Evolutionary conservation across 2,329 filamentous ascomycete genomes (phyloP).

Genomic region (Chaetomiaceae sp.): DNA sequence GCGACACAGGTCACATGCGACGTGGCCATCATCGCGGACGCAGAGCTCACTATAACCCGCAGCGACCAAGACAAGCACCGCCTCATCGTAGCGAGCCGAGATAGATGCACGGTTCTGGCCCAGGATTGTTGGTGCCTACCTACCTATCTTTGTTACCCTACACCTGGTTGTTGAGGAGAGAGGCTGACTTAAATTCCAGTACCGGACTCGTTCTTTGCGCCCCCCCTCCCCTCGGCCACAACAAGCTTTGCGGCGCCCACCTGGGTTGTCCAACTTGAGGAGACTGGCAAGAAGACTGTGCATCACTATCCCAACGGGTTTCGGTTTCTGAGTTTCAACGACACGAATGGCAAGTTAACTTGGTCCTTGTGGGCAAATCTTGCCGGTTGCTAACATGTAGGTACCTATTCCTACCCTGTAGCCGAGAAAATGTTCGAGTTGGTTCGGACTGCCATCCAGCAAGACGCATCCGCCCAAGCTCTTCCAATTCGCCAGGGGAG

Average conservation of each 20-base stretch:
- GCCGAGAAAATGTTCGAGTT: constrained; percentile 8
- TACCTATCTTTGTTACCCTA: no score
- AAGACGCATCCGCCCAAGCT: background rate
- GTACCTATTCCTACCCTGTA: background rate
- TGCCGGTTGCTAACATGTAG: no score
- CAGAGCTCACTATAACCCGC: constrained; percentile 23
- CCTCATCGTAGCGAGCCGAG: constrained; percentile 24
- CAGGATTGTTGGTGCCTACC: constrained; percentile 18
- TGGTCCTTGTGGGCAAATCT: background rate
- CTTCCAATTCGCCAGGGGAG: background rate
- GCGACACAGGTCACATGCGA: constrained; percentile 23
- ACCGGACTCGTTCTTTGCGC: background rate
- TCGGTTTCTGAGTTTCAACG: constrained; percentile 10
- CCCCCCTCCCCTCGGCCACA: background rate
- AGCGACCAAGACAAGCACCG: constrained; percentile 17
- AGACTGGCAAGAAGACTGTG: constrained; percentile 1
- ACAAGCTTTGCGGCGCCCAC: constrained; percentile 1
- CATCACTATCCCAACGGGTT: constrained; percentile 15
- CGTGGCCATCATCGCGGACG: constrained; percentile 22
- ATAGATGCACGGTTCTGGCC: constrained; percentile 24
- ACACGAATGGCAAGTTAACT: background rate
- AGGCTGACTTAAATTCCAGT: background rate
- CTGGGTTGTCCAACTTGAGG: constrained; percentile 16
- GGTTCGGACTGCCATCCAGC: background rate
- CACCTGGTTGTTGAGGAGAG: no score